Percentiles rank a stretch among this genome's conserved stretches.
Evolutionary conservation across 345 rosid genomes (phyloP).

Genomic region (Heritiera littoralis): DNA sequence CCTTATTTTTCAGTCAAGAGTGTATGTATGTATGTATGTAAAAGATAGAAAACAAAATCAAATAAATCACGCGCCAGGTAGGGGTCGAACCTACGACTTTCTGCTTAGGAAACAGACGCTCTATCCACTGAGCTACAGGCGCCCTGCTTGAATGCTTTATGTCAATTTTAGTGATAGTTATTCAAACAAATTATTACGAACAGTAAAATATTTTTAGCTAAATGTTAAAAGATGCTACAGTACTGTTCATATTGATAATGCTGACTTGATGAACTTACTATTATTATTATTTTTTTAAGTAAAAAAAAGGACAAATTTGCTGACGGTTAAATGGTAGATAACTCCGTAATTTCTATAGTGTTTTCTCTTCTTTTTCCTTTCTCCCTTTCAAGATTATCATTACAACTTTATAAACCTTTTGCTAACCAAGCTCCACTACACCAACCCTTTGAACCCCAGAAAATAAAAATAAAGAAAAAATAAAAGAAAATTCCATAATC

Average conservation of each 20-base stretch:
- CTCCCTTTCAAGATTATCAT: background rate
- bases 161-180: too few species aligned
- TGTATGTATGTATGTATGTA: background rate
- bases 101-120: slow-evolving; percentile 99
- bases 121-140: slow-evolving; percentile 99
- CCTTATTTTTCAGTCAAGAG: background rate
- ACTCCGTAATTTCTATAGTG: background rate
- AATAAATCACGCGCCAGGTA: slow-evolving; percentile 63
- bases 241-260: background rate
- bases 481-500: background rate
- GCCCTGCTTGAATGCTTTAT: slow-evolving; percentile 25
- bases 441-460: background rate
- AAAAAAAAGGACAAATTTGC: background rate
- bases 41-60: background rate
- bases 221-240: background rate
- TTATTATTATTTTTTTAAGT: background rate
- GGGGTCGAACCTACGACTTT: slow-evolving; percentile 96
- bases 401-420: background rate
- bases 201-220: too few species aligned
- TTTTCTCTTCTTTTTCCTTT: background rate
- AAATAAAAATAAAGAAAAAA: background rate
- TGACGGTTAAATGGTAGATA: background rate
- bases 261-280: background rate
- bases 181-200: too few species aligned
- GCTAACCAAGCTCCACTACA: background rate